These are phyloP conservation scores for Citrus maxima DNA, from an alignment of 345 rosid species.

Conservation along the genomic window DNA sequence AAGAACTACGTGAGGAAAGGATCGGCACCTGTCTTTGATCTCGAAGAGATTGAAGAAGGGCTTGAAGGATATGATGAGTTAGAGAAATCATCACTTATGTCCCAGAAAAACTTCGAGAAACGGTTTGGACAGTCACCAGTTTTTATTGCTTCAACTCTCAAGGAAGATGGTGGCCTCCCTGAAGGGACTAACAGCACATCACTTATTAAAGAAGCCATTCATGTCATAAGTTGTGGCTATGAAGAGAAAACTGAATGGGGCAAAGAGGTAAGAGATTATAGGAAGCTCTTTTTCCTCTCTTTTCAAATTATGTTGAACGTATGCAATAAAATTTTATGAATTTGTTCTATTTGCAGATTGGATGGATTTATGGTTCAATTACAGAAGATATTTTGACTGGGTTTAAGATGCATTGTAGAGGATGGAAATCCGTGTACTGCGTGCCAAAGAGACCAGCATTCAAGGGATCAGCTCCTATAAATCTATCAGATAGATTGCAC, in stretches of 20 bases:
- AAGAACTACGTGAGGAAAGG: constrained; percentile 67
- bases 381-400: constrained; percentile 93
- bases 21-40: constrained; percentile 53
- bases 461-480: constrained; percentile 94
- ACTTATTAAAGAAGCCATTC: constrained; percentile 90
- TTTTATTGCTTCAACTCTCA: constrained; percentile 84
- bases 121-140: constrained; percentile 91
- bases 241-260: constrained; percentile 99
- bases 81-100: constrained; percentile 92
- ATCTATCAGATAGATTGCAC: constrained; percentile 87
- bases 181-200: constrained; percentile 77
- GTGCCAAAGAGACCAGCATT: constrained; percentile 82
- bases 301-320: background rate
- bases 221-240: constrained; percentile 88
- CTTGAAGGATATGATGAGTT: constrained; percentile 92
- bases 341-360: constrained; percentile 50
- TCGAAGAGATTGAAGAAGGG: constrained; percentile 98
- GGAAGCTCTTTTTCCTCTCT: background rate
- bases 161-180: constrained; percentile 95
- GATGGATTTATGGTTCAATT: constrained; percentile 94
- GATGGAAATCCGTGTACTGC: constrained; percentile 92
- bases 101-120: constrained; percentile 93
- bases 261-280: constrained; percentile 61
- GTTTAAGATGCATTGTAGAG: constrained; percentile 96
- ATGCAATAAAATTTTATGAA: background rate